Evolutionary conservation across 805 yeast species (phyloP).

Genomic region (Kurtzmaniella fragi): DNA sequence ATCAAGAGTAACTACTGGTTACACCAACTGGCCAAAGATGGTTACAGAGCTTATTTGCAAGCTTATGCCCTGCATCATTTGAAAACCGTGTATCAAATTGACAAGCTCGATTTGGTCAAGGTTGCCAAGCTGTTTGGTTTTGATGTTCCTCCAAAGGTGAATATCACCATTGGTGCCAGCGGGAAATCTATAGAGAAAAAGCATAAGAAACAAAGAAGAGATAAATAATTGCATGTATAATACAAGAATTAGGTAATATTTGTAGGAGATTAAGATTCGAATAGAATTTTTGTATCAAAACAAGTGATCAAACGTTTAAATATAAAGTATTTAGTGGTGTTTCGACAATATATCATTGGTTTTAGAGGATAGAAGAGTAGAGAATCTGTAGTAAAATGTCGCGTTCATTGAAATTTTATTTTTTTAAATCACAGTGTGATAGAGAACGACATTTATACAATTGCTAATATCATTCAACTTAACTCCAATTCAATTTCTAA

Average conservation of each 20-base stretch:
- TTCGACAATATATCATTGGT: background rate
- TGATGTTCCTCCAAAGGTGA: slow-evolving; percentile 93
- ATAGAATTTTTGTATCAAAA: background rate
- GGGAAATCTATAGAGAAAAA: slow-evolving; percentile 56
- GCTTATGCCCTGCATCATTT: slow-evolving; percentile 96
- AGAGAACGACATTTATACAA: too few species aligned
- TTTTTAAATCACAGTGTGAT: too few species aligned
- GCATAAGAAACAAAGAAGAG: slow-evolving; percentile 40
- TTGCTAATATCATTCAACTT: too few species aligned
- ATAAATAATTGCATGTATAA: slow-evolving; percentile 7
- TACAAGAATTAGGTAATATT: slow-evolving; percentile 1
- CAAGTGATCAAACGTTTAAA: background rate
- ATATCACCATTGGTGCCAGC: slow-evolving; percentile 92
- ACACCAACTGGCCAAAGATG: slow-evolving; percentile 95
- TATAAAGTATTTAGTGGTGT: background rate
- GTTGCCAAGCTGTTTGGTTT: slow-evolving; percentile 96
- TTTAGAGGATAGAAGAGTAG: too few species aligned
- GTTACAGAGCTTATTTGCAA: slow-evolving; percentile 93
- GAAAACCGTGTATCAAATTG: slow-evolving; percentile 94
- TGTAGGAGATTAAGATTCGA: background rate
- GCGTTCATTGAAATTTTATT: too few species aligned
- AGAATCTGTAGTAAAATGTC: too few species aligned
- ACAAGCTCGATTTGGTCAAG: slow-evolving; percentile 87
- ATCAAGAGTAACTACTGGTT: slow-evolving; percentile 90
- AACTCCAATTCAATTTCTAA: too few species aligned